Evolutionary conservation across 176 grass and related monocot genomes (phyloP), one percentile per base, ranked within the genome.

Genomic region (Cocos nucifera): DNA sequence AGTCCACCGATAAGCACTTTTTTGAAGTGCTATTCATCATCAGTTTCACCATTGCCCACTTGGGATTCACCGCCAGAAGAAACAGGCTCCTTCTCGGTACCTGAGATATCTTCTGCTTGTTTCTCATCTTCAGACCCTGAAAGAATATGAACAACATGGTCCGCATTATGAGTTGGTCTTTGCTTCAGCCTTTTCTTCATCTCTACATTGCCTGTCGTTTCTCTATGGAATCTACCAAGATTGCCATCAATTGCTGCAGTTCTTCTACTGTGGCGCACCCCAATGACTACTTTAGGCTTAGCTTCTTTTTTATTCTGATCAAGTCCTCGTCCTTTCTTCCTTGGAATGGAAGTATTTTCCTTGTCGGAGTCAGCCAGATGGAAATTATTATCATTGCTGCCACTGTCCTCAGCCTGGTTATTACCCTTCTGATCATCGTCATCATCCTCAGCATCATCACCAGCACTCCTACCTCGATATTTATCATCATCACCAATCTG

Each of bases 171-270:
- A 1, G 78, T 82, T 19, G 83, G 83, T 35, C 83, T 66, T 67
- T 86, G 83, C 66, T 73, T 82, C 48, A 70, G 50, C 17, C 73
- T 82, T 54, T 78, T 86, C 75, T 82, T 82, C 16, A 62, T 75
- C 70, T 78, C 77, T 27, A 78, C 65, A 67, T 61, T 61, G 62
- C 65, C 74, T 3, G 66, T 86, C 48, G 75, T 15, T 66, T 78
- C 65, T 15, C 51, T 57, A 20, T 28, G 56, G 25, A 60, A 57
- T 66, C 21, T 15, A 8, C 54, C 19, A 27, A 66, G 65, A 35
- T 50, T 10, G 8, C 39, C 19, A 22, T 71, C 17, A 49, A 22
- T 82, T 32, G 65, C 78, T 71, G 73, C 35, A 28, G 81, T 82
- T 82, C 83, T 81, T 49, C 44, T 49, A 75, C 83, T 78, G 65